Percentiles rank a stretch among this genome's conserved stretches.
These are phyloP conservation scores for Penicillium paradoxum DNA, from an alignment of 495 filamentous ascomycete genomes.

Conservation along the genomic window DNA sequence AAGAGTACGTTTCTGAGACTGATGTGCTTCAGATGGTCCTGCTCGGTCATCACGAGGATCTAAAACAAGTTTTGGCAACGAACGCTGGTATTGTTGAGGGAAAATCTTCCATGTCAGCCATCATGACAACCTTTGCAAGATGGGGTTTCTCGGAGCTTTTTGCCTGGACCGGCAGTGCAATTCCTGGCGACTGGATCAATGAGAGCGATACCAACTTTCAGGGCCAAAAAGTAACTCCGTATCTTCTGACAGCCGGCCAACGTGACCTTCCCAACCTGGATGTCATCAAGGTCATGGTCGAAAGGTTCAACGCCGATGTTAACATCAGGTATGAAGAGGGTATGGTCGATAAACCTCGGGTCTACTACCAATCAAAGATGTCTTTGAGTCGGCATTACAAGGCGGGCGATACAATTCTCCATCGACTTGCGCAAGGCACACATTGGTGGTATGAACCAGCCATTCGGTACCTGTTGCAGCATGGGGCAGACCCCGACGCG, in stretches of 20 bases:
- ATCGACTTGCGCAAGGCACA: constrained; percentile 29
- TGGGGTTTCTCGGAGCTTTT: constrained; percentile 21
- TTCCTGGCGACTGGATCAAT: constrained; percentile 16
- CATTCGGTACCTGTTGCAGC: constrained; percentile 38
- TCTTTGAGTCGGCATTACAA: constrained; percentile 2
- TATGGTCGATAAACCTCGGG: constrained; percentile 5
- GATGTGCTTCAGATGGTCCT: constrained; percentile 5
- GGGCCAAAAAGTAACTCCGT: constrained; percentile 12
- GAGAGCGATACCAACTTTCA: not conserved
- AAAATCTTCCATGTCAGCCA: not conserved
- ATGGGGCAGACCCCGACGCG: constrained; percentile 35
- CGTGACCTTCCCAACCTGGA: constrained; percentile 39
- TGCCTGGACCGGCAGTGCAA: constrained; percentile 9
- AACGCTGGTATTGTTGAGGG: not conserved
- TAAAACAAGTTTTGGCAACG: constrained; percentile 10
- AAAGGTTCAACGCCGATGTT: constrained; percentile 33
- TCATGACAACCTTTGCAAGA: constrained; percentile 12
- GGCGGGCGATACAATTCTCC: constrained; percentile 29
- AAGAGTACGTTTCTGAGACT: not conserved
- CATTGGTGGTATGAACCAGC: constrained; percentile 45
- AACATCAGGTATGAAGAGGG: constrained; percentile 16
- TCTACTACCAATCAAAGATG: constrained; percentile 11
- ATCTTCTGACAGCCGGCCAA: constrained; percentile 26
- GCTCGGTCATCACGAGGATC: constrained; percentile 4
- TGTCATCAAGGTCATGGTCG: constrained; percentile 37